Evolutionary conservation across 2,329 filamentous ascomycete species (phyloP).

Genomic region (Bipolaris zeicola): DNA sequence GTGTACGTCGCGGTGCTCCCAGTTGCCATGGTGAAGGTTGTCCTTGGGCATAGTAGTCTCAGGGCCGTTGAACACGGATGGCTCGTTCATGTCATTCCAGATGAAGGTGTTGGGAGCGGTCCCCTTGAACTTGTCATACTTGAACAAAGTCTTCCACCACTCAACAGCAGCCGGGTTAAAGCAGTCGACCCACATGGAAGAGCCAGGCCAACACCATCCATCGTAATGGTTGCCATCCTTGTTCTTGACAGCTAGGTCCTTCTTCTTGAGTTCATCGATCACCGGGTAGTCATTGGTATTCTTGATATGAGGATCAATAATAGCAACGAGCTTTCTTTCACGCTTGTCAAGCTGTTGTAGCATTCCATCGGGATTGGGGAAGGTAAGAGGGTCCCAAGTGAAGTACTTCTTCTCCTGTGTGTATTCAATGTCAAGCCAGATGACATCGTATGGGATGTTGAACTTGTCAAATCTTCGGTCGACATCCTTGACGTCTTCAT

Average conservation of each 20-base stretch:
- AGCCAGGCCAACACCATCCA: conserved; percentile 98
- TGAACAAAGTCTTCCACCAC: conserved; percentile 92
- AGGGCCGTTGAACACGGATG: conserved; percentile 96
- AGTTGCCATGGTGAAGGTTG: conserved; percentile 86
- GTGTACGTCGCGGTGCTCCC: conserved; percentile 97
- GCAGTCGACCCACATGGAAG: conserved; percentile 93
- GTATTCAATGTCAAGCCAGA: conserved; percentile 98
- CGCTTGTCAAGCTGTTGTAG: conserved; percentile 83
- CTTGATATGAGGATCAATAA: conserved; percentile 98
- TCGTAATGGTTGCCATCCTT: conserved; percentile 90
- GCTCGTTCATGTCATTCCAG: conserved; percentile 99
- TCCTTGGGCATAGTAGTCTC: conserved; percentile 99
- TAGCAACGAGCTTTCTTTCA: conserved; percentile 87
- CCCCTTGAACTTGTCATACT: conserved; percentile 85
- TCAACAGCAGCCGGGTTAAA: conserved; percentile 90
- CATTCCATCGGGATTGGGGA: conserved; percentile 85
- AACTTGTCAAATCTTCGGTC: conserved; percentile 95
- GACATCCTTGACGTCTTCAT: conserved; percentile 95
- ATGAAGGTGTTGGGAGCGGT: conserved; percentile 86
- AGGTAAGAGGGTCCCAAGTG: conserved; percentile 90
- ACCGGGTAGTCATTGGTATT: conserved; percentile 80
- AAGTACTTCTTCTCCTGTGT: conserved; percentile 98
- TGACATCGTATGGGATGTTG: conserved; percentile 96
- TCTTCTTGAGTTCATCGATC: conserved; percentile 79
- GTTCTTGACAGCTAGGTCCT: conserved; percentile 83